Evolutionary conservation across 2,329 filamentous ascomycete genomes (phyloP).

Genomic region (Calonectria pseudoreteaudii): DNA sequence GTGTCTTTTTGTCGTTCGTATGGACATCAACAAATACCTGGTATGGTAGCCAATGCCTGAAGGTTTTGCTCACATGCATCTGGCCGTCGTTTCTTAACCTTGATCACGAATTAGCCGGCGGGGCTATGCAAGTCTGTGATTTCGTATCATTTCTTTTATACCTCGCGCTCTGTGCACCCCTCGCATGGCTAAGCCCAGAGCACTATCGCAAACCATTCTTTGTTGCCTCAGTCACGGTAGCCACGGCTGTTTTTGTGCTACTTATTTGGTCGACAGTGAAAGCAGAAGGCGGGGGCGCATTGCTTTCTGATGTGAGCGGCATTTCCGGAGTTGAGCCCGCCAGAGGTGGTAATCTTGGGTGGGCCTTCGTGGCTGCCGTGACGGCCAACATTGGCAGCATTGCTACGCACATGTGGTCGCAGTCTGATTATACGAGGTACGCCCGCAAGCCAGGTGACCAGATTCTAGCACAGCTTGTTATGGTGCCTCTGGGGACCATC

Average conservation of each 20-base stretch:
- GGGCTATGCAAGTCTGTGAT: slow-evolving; percentile 28
- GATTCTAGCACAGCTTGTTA: slow-evolving; percentile 41
- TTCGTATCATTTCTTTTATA: slow-evolving; percentile 40
- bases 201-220: slow-evolving; percentile 41
- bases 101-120: neutral
- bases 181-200: slow-evolving; percentile 43
- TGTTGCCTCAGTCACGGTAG: slow-evolving; percentile 37
- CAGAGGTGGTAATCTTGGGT: slow-evolving; percentile 32
- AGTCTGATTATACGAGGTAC: slow-evolving; percentile 47
- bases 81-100: slow-evolving; percentile 36
- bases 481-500: slow-evolving; percentile 35
- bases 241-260: slow-evolving; percentile 44
- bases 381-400: slow-evolving; percentile 46
- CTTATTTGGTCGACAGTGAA: slow-evolving; percentile 46
- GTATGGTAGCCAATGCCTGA: slow-evolving; percentile 43
- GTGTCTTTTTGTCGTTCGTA: slow-evolving; percentile 40
- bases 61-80: slow-evolving; percentile 34
- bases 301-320: slow-evolving; percentile 35
- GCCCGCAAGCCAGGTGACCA: slow-evolving; percentile 44
- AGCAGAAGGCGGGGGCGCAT: slow-evolving; percentile 38
- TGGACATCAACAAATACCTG: slow-evolving; percentile 43
- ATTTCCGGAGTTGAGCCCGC: slow-evolving; percentile 33
- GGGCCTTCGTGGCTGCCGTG: slow-evolving; percentile 44
- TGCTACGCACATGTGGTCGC: slow-evolving; percentile 43
- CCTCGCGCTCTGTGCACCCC: slow-evolving; percentile 38